Evolutionary conservation across 345 rosid genomes (phyloP), one percentile per base, ranked within the genome.

Genomic region (Bretschneidera sinensis): DNA sequence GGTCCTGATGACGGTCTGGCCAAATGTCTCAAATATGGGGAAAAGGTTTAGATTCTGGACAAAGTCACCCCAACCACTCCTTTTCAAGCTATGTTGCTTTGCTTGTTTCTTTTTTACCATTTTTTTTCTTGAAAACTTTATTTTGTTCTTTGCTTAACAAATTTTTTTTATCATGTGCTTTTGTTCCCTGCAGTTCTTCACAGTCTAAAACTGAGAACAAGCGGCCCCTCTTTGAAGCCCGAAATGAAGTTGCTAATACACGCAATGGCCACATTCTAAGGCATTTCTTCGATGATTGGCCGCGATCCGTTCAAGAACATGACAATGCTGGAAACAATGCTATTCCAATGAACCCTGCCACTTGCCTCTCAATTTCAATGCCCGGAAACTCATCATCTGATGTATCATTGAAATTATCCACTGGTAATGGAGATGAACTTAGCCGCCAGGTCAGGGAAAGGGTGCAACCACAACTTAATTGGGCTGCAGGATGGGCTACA

Each of bases 221-320:
- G 73, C n/a, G n/a, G n/a, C 68, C 79, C 63, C 66, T 76, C 9
- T 70, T 74, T 45, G 82, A 70, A 35, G 61, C 78, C 48, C 86
- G 62, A 51, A 72, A 43, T 25, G 86, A 69, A 34, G 79, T 59
- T 28, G 59, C 54, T 56, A 58, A 65, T 58, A 74, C 77, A 57
- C 62, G 81, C 18, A 83, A 86, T 21, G 95, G 88, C 24, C 96
- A 76, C 19, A 74, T 84, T 33, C 63, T 92, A 64, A 69, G 99
- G 69, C 96, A 70, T 55, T 92, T 92, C 65, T 90, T 92, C 25
- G 88, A 92, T 50, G 97, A 92, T 60, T 92, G 95, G 96, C 97
- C 98, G 0, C 69, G 94, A 34, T 57, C 87, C 0, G 33, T 69
- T 8, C 72, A 81, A 22, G 88, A 85, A 24, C 22, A 83, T 0